These are phyloP conservation scores for Monosporascus sp. DNA, from an alignment of 2,329 filamentous ascomycete species.

Conservation along the genomic window DNA sequence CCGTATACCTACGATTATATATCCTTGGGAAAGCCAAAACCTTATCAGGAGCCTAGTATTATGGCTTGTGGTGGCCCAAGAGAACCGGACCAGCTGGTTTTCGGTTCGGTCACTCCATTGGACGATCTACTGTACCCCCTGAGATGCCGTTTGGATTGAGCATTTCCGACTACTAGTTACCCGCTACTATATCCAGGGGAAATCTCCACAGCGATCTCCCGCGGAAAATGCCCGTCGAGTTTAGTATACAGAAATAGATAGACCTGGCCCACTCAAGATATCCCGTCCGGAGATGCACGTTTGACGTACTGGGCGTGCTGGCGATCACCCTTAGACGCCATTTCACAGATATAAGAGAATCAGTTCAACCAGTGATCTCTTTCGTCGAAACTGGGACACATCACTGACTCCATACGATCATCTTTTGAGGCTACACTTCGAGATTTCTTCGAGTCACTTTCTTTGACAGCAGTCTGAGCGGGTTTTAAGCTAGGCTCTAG, in stretches of 20 bases:
- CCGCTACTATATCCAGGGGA: conserved; percentile 3
- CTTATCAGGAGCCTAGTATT: background rate
- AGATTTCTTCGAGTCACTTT: background rate
- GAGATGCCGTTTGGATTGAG: conserved; percentile 3
- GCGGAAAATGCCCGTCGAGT: conserved; percentile 16
- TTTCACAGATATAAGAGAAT: conserved; percentile 8
- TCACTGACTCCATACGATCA: background rate
- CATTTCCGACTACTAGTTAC: conserved; percentile 6
- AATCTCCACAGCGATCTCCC: conserved; percentile 14
- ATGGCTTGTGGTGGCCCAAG: background rate
- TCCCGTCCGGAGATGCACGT: conserved; percentile 21
- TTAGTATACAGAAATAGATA: conserved; percentile 10
- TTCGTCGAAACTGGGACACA: background rate
- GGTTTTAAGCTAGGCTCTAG: too few species aligned
- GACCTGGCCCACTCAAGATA: conserved; percentile 12
- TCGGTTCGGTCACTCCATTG: background rate
- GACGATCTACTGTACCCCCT: background rate
- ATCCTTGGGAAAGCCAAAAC: background rate
- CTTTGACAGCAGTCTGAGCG: background rate
- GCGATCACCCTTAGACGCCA: background rate
- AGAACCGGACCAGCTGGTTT: background rate
- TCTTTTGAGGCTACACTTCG: background rate
- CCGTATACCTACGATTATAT: too few species aligned
- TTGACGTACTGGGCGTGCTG: background rate
- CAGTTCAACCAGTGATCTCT: background rate